phyloP scores from a whole-genome alignment of 2,329 filamentous ascomycete species.

The Fusarium sp. region DNA sequence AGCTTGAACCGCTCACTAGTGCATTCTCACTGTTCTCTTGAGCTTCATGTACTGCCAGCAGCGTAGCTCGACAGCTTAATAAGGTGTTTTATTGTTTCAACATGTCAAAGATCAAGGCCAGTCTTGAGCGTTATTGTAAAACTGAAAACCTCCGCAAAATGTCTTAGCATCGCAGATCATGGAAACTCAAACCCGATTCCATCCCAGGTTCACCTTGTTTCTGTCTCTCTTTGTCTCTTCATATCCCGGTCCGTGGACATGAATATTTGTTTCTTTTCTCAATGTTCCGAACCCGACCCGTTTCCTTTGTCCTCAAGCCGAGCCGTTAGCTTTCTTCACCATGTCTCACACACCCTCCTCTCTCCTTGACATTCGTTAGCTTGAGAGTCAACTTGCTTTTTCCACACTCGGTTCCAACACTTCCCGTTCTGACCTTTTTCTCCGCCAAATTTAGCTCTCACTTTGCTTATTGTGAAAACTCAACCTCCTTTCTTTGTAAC shows the following conservation, averaged over 20 bases:
- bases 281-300: not conserved
- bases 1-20: not conserved
- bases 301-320: not conserved
- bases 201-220: not conserved
- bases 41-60: not conserved
- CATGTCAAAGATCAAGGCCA: not conserved
- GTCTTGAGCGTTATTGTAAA: not conserved
- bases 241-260: not conserved
- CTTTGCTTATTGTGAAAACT: conserved; percentile 3
- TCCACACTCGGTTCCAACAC: not conserved
- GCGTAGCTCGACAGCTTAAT: rapidly evolving
- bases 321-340: conserved; percentile 23
- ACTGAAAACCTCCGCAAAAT: not conserved
- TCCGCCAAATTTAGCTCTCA: not conserved
- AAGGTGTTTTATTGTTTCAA: not conserved
- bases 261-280: conserved; percentile 4
- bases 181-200: not conserved
- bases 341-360: conserved; percentile 4
- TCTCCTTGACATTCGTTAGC: not conserved
- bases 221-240: not conserved
- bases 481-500: not conserved
- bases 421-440: not conserved
- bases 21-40: not conserved
- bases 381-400: conserved; percentile 15
- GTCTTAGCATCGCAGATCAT: not conserved